Percentiles rank a stretch among this genome's conserved stretches.
Evolutionary conservation across 176 grass and related monocot species (phyloP).

Genomic region (Miscanthus lutarioriparius): DNA sequence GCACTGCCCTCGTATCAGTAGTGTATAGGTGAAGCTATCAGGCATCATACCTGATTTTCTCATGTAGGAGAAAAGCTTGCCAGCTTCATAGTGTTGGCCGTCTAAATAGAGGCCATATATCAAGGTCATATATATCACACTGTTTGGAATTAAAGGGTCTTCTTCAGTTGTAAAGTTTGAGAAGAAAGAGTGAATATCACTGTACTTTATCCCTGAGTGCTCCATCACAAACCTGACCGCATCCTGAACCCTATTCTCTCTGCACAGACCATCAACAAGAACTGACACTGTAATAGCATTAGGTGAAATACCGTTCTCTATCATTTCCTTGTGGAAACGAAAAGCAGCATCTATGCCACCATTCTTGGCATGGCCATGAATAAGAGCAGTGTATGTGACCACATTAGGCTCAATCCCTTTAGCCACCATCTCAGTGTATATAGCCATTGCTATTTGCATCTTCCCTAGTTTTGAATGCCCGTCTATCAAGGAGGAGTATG

Average conservation of each 20-base stretch:
- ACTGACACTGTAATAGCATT: conserved; percentile 45
- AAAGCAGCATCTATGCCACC: conserved; percentile 48
- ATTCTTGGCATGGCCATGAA: conserved; percentile 45
- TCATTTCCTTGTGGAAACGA: conserved; percentile 56
- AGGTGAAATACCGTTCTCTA: conserved; percentile 40
- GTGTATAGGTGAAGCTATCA: conserved; percentile 60
- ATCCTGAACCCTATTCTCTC: conserved; percentile 46
- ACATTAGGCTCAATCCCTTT: conserved; percentile 53
- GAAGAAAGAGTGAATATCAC: conserved; percentile 10
- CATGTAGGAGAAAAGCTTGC: conserved; percentile 52
- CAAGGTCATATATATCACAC: conserved; percentile 54
- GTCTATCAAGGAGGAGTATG: conserved; percentile 59
- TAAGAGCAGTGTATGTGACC: conserved; percentile 51
- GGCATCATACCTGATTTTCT: conserved; percentile 53
- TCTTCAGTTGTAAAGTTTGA: conserved; percentile 15
- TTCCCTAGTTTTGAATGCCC: conserved; percentile 46
- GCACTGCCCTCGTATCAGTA: conserved; percentile 58
- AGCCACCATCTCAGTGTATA: conserved; percentile 58
- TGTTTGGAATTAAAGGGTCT: conserved; percentile 29
- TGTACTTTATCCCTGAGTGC: conserved; percentile 16
- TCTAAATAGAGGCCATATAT: conserved; percentile 57
- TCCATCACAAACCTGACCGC: conserved; percentile 46
- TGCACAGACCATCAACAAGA: conserved; percentile 54
- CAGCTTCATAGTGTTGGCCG: conserved; percentile 42
- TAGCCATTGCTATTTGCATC: conserved; percentile 56